phyloP scores from a whole-genome alignment of 495 filamentous ascomycete species.

The Astrothelium subdiscretum region DNA sequence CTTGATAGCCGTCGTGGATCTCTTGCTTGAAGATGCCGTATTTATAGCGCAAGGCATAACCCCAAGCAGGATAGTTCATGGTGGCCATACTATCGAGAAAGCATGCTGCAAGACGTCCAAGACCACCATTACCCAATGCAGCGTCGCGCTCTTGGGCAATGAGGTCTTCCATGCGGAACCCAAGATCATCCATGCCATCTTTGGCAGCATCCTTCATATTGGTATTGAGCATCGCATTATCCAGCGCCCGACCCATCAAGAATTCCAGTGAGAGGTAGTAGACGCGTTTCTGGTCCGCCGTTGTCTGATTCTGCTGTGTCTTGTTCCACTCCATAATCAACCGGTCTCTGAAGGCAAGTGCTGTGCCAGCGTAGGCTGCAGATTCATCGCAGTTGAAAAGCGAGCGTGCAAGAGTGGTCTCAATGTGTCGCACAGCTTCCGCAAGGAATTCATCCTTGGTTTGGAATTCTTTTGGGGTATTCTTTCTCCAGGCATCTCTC shows the following conservation, averaged over 20 bases:
- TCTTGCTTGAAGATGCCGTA: slow-evolving; percentile 99
- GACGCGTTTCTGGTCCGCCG: slow-evolving; percentile 77
- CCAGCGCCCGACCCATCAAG: slow-evolving; percentile 87
- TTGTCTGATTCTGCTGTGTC: slow-evolving; percentile 92
- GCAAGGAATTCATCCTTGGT: slow-evolving; percentile 63
- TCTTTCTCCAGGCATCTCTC: slow-evolving; percentile 80
- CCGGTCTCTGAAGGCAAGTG: slow-evolving; percentile 83
- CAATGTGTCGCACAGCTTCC: slow-evolving; percentile 85
- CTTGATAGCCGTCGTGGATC: slow-evolving; percentile 93
- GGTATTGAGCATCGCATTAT: slow-evolving; percentile 97
- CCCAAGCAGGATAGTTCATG: slow-evolving; percentile 92
- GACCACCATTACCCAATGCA: slow-evolving; percentile 88
- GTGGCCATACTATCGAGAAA: slow-evolving; percentile 93
- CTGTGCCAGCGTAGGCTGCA: slow-evolving; percentile 83
- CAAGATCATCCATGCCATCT: slow-evolving; percentile 75
- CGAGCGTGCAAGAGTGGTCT: slow-evolving; percentile 90
- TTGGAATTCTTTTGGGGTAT: slow-evolving; percentile 44
- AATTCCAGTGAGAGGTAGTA: slow-evolving; percentile 98
- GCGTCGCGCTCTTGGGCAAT: slow-evolving; percentile 93
- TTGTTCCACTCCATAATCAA: slow-evolving; percentile 94
- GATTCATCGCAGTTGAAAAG: slow-evolving; percentile 97
- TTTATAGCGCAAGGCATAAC: slow-evolving; percentile 86
- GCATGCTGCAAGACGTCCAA: slow-evolving; percentile 89
- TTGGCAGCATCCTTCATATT: slow-evolving; percentile 75
- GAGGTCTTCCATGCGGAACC: slow-evolving; percentile 93